A percentile compares a stretch with the other conserved stretches of the same genome.
Conservation (phyloP, 1,284 basidiomycete species). For the Sanghuangporus baumii region DNA sequence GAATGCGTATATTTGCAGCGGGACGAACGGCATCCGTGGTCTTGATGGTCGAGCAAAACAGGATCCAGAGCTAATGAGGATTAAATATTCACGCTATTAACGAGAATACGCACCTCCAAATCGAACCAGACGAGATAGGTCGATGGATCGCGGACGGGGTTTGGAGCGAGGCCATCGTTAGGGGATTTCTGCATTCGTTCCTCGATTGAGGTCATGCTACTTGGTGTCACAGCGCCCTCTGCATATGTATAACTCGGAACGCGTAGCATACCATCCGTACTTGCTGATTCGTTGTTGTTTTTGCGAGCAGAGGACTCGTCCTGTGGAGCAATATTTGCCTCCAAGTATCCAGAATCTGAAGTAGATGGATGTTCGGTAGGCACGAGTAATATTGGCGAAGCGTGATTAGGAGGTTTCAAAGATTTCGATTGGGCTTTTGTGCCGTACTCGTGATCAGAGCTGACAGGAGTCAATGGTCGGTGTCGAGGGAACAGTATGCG, state of each 20-base stretch:
- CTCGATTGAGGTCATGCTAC: neutral
- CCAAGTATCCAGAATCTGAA: neutral
- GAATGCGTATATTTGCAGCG: slow-evolving; percentile 9
- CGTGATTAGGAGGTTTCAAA: neutral
- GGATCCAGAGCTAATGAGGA: neutral
- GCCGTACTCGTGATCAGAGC: neutral
- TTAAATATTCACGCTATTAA: neutral
- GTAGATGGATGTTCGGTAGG: neutral
- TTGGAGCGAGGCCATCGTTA: neutral
- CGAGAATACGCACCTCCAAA: slow-evolving; percentile 9
- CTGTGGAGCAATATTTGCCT: neutral
- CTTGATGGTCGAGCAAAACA: neutral
- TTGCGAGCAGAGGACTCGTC: neutral
- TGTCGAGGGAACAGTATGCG: neutral
- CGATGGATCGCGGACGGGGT: slow-evolving; percentile 4
- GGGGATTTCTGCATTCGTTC: neutral
- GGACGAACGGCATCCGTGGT: slow-evolving; percentile 12
- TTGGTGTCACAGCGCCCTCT: neutral
- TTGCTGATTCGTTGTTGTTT: neutral
- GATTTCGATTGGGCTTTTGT: neutral
- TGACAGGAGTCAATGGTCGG: neutral
- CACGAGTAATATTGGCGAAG: neutral
- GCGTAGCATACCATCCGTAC: neutral
- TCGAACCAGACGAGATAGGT: slow-evolving; percentile 17
- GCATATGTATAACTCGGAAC: slow-evolving; percentile 1